Evolutionary conservation across 1,284 basidiomycete genomes (phyloP).

Genomic region (Rhodotorula sp.): DNA sequence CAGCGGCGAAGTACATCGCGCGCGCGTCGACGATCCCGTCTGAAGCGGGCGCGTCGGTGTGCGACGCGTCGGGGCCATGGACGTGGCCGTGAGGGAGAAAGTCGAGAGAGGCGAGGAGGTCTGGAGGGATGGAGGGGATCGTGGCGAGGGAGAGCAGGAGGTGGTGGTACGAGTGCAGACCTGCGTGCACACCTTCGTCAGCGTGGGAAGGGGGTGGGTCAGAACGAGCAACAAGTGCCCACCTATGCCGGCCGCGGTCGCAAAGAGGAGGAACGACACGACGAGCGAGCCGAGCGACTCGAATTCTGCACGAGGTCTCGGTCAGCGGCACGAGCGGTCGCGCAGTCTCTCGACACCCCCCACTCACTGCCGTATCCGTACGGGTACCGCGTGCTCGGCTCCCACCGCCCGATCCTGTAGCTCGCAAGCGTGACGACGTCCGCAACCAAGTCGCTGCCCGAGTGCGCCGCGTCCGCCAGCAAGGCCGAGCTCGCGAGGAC

Average conservation of each 20-base stretch:
- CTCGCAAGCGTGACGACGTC: conserved; percentile 92
- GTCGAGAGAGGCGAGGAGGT: conserved; percentile 47
- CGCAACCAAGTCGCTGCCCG: conserved; percentile 81
- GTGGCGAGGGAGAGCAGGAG: conserved; percentile 64
- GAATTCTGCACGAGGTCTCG: conserved; percentile 44
- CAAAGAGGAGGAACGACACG: conserved; percentile 55
- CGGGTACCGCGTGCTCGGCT: conserved; percentile 74
- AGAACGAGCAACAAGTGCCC: background rate
- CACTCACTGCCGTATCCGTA: conserved; percentile 56
- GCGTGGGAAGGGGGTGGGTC: no score
- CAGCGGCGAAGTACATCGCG: conserved; percentile 90
- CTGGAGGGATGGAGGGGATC: conserved; percentile 50
- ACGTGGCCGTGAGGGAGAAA: conserved; percentile 43
- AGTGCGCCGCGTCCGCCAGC: conserved; percentile 92
- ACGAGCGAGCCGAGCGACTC: conserved; percentile 52
- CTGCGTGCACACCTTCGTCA: conserved; percentile 17
- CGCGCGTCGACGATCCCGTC: conserved; percentile 73
- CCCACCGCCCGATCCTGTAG: conserved; percentile 80
- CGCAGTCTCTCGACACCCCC: background rate
- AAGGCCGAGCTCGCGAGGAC: conserved; percentile 63
- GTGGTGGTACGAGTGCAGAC: conserved; percentile 84
- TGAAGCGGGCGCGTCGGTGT: background rate
- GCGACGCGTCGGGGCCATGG: conserved; percentile 38
- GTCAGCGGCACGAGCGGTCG: background rate
- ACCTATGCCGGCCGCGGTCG: conserved; percentile 85